Conservation (phyloP, 1,284 basidiomycete species). For the Pseudomicrostroma phylloplanum region DNA sequence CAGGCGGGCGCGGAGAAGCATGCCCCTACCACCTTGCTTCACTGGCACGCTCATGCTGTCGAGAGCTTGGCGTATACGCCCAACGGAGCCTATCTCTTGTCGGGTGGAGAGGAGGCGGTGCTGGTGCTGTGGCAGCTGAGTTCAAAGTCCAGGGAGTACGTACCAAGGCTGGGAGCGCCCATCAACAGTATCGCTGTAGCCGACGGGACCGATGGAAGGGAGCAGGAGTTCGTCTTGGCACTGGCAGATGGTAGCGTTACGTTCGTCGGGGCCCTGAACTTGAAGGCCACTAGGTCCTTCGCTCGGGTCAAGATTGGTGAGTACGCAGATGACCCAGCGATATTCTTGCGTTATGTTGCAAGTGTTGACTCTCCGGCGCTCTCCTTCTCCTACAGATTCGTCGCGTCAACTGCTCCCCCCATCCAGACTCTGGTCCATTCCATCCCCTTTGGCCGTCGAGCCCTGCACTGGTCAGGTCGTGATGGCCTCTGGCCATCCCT, state of each 20-base stretch:
- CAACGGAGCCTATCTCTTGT: slow-evolving; percentile 86
- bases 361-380: neutral
- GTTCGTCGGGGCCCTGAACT: slow-evolving; percentile 68
- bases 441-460: slow-evolving; percentile 39
- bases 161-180: slow-evolving; percentile 84
- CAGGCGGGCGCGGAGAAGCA: slow-evolving; percentile 47
- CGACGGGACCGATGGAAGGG: slow-evolving; percentile 55
- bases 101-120: slow-evolving; percentile 91
- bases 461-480: slow-evolving; percentile 53
- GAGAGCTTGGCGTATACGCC: slow-evolving; percentile 77
- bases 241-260: slow-evolving; percentile 75
- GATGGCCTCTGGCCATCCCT: slow-evolving; percentile 86
- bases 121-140: slow-evolving; percentile 73
- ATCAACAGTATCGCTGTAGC: slow-evolving; percentile 60
- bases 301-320: slow-evolving; percentile 64
- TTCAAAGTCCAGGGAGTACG: slow-evolving; percentile 60
- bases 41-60: slow-evolving; percentile 98
- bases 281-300: slow-evolving; percentile 69
- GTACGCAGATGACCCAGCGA: slow-evolving; percentile 58
- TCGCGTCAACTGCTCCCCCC: slow-evolving; percentile 27
- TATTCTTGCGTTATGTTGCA: slow-evolving; percentile 47
- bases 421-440: slow-evolving; percentile 7
- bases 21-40: slow-evolving; percentile 73
- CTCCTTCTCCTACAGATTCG: slow-evolving; percentile 18
- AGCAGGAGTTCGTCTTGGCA: slow-evolving; percentile 80